A percentile compares a stretch with the other conserved stretches of the same genome.
phyloP scores from a whole-genome alignment of 2,329 filamentous ascomycete species.

The Madurella fahalii region DNA sequence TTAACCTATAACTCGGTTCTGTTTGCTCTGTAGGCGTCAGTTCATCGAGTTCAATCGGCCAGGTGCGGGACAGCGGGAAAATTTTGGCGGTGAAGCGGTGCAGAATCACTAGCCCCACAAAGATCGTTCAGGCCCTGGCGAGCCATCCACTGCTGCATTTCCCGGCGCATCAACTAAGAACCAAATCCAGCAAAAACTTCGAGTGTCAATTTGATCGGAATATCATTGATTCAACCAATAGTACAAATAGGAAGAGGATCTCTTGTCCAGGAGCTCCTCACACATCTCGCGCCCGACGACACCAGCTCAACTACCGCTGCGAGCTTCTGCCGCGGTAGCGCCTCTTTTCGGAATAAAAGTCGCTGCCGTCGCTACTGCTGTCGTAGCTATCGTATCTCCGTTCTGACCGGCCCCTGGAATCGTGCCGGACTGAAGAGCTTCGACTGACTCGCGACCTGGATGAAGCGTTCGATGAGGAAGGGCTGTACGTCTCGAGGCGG shows the following conservation, averaged over 20 bases:
- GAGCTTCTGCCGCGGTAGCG: conserved; percentile 12
- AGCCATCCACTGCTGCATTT: no score
- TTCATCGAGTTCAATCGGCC: neutral
- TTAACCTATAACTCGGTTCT: neutral
- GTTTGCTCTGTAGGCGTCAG: neutral
- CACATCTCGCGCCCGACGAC: neutral
- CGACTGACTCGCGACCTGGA: conserved; percentile 6
- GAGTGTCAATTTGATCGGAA: no score
- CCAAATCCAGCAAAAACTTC: no score
- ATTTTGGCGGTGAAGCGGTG: conserved; percentile 27
- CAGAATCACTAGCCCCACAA: conserved; percentile 20
- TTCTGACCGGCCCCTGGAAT: conserved; percentile 7
- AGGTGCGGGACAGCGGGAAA: conserved; percentile 16
- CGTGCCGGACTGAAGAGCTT: conserved; percentile 11
- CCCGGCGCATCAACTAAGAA: no score
- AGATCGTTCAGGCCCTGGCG: neutral
- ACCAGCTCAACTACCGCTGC: neutral
- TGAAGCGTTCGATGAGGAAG: conserved; percentile 7
- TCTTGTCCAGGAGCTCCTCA: no score
- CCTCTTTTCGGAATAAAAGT: conserved; percentile 19
- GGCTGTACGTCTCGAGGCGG: conserved; percentile 15
- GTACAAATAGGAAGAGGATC: no score
- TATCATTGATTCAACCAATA: no score
- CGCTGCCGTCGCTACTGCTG: conserved; percentile 12
- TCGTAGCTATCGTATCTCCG: conserved; percentile 16